Base-by-base conservation (phyloP, 2,329 filamentous ascomycete species). In the Neodidymelliopsis sp. region DNA sequence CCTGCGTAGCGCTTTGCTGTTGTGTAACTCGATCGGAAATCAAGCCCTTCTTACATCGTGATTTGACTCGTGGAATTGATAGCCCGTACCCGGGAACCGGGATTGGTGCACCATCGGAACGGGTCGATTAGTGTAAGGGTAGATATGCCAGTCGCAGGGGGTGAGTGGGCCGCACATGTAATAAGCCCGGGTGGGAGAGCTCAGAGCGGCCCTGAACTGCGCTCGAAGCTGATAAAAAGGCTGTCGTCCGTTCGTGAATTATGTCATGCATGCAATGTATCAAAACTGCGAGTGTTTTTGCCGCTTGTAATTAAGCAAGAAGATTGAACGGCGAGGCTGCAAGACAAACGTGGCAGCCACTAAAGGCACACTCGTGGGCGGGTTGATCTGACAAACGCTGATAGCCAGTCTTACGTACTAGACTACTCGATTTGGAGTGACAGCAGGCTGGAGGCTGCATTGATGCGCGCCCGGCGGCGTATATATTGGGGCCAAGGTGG, bases 1-100 rank as follows among this genome's bases (percentile, higher is more conserved):
- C 10, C 30, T 22, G 35, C 34, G 35, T 50, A 29, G 13, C 34
- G 25, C 46, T 20, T n/a, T 40, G 19, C 35, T 40, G 47, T 37
- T n/a, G 47, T 50, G 36, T 22, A 41, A 50, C 47, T 2, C 36
- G 36, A 50, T 50, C 40, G 47, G 22, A 22, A 20, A 45, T 27
- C 19, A 13, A 23, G 15, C 31, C 19, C 47, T 43, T 34, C 33
- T 12, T 16, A 23, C 22, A 43, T 38, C 46, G 16, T 42, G 33
- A 38, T 18, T 33, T 50, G 30, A 50, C 47, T 50, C 47, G 40
- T 40, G 40, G 35, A 41, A 20, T 34, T 41, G 29, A 45, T 25
- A 45, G 7, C 35, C 47, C 29, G 30, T 45, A 31, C 36, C 47
- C 47, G 35, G 35, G 23, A 20, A 50, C 30, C 41, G 34, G 47